Evolutionary conservation across 441 rosid genomes (phyloP).

Genomic region (Jatropha podagrica): DNA sequence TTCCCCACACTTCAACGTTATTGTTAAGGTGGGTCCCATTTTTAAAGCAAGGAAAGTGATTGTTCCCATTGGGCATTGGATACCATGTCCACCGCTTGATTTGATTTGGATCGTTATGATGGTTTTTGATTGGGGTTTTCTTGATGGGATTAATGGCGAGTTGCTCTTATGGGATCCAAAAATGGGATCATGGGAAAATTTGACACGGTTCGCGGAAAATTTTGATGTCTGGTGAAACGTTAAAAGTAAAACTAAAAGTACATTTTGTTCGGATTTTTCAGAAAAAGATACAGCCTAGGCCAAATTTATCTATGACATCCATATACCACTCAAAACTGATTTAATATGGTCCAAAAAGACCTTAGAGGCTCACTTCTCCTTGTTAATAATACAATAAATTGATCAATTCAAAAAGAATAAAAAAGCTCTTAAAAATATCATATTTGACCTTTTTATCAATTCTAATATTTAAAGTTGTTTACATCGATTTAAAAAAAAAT

Average conservation of each 20-base stretch:
- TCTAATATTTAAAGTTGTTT: too few relatives aligned
- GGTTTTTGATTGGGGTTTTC: background rate
- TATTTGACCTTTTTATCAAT: too few relatives aligned
- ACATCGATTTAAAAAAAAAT: too few relatives aligned
- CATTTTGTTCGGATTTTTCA: background rate
- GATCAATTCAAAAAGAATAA: too few relatives aligned
- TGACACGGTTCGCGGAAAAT: background rate
- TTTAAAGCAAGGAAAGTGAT: background rate
- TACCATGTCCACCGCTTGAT: constrained; percentile 14
- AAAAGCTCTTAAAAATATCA: too few relatives aligned
- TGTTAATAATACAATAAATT: too few relatives aligned
- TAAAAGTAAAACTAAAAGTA: too few relatives aligned
- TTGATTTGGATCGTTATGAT: background rate
- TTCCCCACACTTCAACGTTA: constrained; percentile 21
- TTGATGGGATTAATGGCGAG: background rate
- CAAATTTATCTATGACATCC: too few relatives aligned
- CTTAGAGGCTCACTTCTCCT: too few relatives aligned
- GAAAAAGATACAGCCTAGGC: background rate
- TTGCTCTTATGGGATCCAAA: background rate
- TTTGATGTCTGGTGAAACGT: too few relatives aligned
- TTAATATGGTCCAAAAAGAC: too few relatives aligned
- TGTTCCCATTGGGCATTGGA: constrained; percentile 32
- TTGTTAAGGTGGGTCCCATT: constrained; percentile 28
- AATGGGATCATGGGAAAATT: background rate
- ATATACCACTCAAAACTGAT: too few relatives aligned